Evolutionary conservation across 83 land plant species (phyloP), one percentile per base, ranked within the genome.

Genomic region (Picea mariana): DNA sequence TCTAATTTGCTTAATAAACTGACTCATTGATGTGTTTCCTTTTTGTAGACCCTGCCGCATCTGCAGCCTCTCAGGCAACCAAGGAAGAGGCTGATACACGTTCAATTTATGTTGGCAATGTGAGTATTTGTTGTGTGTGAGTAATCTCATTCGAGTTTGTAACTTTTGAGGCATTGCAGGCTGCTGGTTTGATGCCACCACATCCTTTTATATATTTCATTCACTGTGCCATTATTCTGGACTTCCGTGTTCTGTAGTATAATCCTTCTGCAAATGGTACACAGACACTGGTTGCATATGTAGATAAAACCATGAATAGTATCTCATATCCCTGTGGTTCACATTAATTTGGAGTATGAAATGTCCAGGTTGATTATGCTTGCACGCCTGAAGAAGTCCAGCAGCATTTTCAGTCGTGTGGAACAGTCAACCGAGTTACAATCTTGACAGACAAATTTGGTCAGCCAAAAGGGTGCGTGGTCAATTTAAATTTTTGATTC

Each of bases 81-180:
- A 93, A 91, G 82, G 97, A 95, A 88, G 97, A 95, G 85, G 97
- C 93, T 64, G 97, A 95, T 87, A 47, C 97, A 18, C 97, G 97
- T 3, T 95, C 97, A 9, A 91, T 95, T 20, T 95, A 89, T 84
- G 97, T 95, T 86, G 97, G 97, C 66, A 95, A 95, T 89, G 97
- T 95, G 78, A 89, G 92, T 62, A 79, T 81, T 67, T 13, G 24
- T 82, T 17, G 26, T 5, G 47, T 40, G 16, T 5, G 47, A n/a
- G 16, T 6, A 16, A 24, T 44, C 24, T 62, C 1, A 9, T 38
- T 80, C 26, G 15, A 49, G 23, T 47, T 15, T 31, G 9, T 21
- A 38, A 20, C 23, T 2, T 13, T 23, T 49, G 3, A 77, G 47
- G 34, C 6, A 4, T 77, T 55, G 8, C 38, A 52, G 7, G 21